Percentiles rank a stretch among this genome's conserved stretches.
Evolutionary conservation across 2,329 filamentous ascomycete species (phyloP).

Genomic region (Exophiala bonariae): DNA sequence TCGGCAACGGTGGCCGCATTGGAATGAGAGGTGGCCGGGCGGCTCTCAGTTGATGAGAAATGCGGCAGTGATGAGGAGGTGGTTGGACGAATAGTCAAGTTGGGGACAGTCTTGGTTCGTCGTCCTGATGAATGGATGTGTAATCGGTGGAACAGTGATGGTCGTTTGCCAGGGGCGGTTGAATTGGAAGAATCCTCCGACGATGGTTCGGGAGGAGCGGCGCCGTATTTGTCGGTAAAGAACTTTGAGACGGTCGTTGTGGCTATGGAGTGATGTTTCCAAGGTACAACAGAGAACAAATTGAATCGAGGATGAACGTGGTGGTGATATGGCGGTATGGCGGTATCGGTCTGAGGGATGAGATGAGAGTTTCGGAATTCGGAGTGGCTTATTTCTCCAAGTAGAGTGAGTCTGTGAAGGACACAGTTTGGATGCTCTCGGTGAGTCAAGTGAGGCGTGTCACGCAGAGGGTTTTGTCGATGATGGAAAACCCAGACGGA

Average conservation of each 20-base stretch:
- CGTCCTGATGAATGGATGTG: constrained; percentile 24
- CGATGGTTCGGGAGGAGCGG: constrained; percentile 24
- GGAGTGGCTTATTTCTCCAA: too few species aligned
- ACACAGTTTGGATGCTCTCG: too few species aligned
- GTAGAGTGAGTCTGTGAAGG: too few species aligned
- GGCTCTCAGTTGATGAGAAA: constrained; percentile 15
- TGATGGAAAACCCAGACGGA: neutral
- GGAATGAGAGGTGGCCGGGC: constrained; percentile 22
- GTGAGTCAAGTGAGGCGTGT: too few species aligned
- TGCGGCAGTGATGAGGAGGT: constrained; percentile 21
- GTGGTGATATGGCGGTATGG: too few species aligned
- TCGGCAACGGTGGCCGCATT: constrained; percentile 25
- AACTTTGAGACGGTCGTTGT: constrained; percentile 27
- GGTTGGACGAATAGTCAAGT: constrained; percentile 22
- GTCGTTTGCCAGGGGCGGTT: constrained; percentile 12
- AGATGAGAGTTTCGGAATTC: too few species aligned
- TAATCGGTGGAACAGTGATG: constrained; percentile 26
- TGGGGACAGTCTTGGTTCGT: constrained; percentile 21
- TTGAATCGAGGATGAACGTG: too few species aligned
- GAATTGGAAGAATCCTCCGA: constrained; percentile 21
- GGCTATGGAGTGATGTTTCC: constrained; percentile 4
- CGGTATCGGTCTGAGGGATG: too few species aligned
- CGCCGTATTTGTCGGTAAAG: constrained; percentile 28
- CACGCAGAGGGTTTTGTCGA: neutral
- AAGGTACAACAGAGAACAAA: too few species aligned